Evolutionary conservation across 257 asterid genomes (phyloP).

Genomic region (Scutellaria galericulata): DNA sequence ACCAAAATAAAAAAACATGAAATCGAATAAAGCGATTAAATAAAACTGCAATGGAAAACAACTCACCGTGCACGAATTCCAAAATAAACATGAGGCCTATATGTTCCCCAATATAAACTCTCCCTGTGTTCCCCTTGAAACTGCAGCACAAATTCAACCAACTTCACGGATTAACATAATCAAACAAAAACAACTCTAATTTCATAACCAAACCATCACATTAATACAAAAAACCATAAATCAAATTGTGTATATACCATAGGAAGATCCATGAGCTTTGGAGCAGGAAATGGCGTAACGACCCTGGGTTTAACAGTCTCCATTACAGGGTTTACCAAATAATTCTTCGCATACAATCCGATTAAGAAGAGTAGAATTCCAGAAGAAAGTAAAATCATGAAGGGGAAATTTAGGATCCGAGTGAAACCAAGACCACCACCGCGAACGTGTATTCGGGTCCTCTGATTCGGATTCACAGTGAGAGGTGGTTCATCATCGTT

Average conservation of each 20-base stretch:
- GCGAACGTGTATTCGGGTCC: constrained; percentile 40
- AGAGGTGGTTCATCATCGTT: constrained; percentile 41
- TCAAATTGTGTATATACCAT: constrained; percentile 51
- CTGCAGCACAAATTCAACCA: constrained; percentile 45
- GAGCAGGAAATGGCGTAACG: constrained; percentile 88
- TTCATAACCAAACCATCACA: constrained; percentile 10
- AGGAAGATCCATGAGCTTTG: constrained; percentile 91
- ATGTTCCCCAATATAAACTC: constrained; percentile 98
- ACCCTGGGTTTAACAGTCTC: constrained; percentile 65
- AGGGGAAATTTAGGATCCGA: constrained; percentile 41
- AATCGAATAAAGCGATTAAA: not conserved
- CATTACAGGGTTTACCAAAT: constrained; percentile 41
- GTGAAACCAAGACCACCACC: constrained; percentile 40
- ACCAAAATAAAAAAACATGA: not conserved
- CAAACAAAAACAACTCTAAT: not conserved
- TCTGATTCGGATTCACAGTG: constrained; percentile 28
- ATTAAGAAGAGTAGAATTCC: constrained; percentile 45
- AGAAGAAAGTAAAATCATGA: constrained; percentile 41
- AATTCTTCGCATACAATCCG: constrained; percentile 47
- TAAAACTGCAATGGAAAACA: constrained; percentile 16
- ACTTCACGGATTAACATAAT: constrained; percentile 9
- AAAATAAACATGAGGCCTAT: constrained; percentile 90
- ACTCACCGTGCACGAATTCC: constrained; percentile 90
- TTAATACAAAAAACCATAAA: not conserved
- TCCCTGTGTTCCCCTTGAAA: constrained; percentile 95